Evolutionary conservation across 345 rosid genomes (phyloP).

Genomic region (Balakata baccata): DNA sequence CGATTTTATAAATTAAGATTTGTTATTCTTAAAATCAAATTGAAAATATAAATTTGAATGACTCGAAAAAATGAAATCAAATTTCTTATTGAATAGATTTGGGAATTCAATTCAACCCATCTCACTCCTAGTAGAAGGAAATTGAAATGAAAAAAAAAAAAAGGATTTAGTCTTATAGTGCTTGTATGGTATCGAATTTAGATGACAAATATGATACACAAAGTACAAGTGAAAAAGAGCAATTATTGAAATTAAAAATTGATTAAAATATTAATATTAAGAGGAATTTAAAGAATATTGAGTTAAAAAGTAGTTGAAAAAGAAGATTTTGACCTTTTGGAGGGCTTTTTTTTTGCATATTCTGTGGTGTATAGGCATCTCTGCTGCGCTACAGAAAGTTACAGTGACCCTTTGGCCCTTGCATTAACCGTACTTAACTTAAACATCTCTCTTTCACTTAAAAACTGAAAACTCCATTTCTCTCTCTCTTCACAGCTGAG

Average conservation of each 20-base stretch:
- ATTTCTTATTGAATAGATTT: no score
- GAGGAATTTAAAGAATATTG: constrained; percentile 5
- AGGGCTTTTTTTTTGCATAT: neutral
- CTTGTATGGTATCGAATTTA: no score
- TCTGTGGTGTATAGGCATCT: constrained; percentile 18
- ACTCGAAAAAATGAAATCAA: no score
- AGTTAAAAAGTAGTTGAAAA: constrained; percentile 7
- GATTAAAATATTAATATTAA: neutral
- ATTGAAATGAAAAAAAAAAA: no score
- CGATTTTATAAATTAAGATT: no score
- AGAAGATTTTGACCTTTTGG: neutral
- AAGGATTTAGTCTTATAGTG: no score
- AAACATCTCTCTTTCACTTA: neutral
- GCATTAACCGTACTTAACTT: constrained; percentile 24
- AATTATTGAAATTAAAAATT: neutral
- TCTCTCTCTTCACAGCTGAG: neutral
- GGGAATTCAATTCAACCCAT: no score
- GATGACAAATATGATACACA: neutral
- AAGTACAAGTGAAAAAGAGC: neutral
- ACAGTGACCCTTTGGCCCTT: constrained; percentile 4
- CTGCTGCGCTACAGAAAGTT: constrained; percentile 16
- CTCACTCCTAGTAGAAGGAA: no score
- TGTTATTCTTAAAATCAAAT: no score
- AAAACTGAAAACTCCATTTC: neutral
- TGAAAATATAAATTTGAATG: no score